phyloP scores from a whole-genome alignment of 805 yeast species.

The Cyberlindnera petersonii region DNA sequence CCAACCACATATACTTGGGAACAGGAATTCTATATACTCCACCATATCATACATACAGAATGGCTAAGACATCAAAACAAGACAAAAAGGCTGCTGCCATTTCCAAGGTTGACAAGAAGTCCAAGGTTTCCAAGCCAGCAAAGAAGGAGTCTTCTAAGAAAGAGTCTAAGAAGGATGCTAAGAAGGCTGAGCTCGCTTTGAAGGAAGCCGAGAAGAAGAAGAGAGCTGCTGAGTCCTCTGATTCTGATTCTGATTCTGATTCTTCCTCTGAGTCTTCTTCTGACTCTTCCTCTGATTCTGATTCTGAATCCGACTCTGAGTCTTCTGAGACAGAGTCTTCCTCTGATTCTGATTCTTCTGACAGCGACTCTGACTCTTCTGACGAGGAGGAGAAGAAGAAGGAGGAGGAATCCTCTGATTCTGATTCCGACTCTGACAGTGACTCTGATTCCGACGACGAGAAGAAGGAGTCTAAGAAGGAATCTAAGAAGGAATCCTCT shows the following conservation, averaged over 20 bases:
- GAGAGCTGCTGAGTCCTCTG: slow-evolving; percentile 26
- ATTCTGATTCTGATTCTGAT: slow-evolving; percentile 27
- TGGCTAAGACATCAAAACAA: slow-evolving; percentile 25
- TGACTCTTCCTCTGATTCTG: slow-evolving; percentile 13
- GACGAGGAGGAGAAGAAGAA: slow-evolving; percentile 18
- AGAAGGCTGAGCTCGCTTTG: slow-evolving; percentile 28
- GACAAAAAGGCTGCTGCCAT: slow-evolving; percentile 20
- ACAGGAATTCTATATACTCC: neutral
- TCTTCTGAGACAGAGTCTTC: slow-evolving; percentile 20
- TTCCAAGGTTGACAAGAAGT: slow-evolving; percentile 19
- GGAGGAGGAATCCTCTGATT: slow-evolving; percentile 11
- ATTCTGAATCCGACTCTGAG: slow-evolving; percentile 24
- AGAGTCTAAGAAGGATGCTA: slow-evolving; percentile 28
- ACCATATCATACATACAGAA: slow-evolving; percentile 5
- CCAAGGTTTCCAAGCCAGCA: slow-evolving; percentile 26
- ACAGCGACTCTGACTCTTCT: slow-evolving; percentile 19
- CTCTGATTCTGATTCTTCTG: slow-evolving; percentile 25
- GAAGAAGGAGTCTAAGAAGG: slow-evolving; percentile 15
- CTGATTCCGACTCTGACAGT: slow-evolving; percentile 8
- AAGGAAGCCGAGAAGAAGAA: slow-evolving; percentile 26
- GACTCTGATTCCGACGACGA: slow-evolving; percentile 19
- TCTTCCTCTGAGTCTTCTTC: slow-evolving; percentile 21
- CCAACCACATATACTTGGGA: neutral
- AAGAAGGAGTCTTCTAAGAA: slow-evolving; percentile 21
- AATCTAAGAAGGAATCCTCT: slow-evolving; percentile 26